phyloP scores from a whole-genome alignment of 2,329 filamentous ascomycete genomes.

The Dendrostoma leiphaemia region DNA sequence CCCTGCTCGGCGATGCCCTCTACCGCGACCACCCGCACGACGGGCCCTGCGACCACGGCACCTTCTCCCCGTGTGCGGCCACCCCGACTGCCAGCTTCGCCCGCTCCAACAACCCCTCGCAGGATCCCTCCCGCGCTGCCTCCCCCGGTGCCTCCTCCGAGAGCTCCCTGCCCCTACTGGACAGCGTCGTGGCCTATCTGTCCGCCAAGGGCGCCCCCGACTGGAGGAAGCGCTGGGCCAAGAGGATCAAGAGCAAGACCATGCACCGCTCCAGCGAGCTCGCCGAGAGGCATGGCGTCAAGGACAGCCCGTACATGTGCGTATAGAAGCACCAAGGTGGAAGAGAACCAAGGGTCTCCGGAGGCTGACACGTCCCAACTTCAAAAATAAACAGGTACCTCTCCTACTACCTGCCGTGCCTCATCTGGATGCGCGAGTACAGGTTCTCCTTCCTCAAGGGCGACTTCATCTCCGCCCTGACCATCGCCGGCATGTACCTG shows the following conservation, averaged over 20 bases:
- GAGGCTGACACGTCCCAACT: too few species aligned
- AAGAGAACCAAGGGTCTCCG: too few species aligned
- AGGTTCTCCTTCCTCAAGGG: slow-evolving; percentile 77
- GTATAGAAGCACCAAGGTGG: too few species aligned
- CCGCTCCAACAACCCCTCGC: slow-evolving; percentile 29
- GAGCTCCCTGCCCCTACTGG: slow-evolving; percentile 32
- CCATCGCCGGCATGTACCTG: slow-evolving; percentile 98
- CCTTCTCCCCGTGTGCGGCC: slow-evolving; percentile 67
- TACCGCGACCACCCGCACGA: slow-evolving; percentile 39
- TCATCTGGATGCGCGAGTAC: slow-evolving; percentile 91
- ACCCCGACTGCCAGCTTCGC: slow-evolving; percentile 40
- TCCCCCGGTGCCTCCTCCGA: slow-evolving; percentile 28
- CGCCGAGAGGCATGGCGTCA: slow-evolving; percentile 70
- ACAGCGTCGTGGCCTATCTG: slow-evolving; percentile 37
- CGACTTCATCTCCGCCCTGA: slow-evolving; percentile 83
- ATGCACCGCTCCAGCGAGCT: slow-evolving; percentile 72
- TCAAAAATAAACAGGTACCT: too few species aligned
- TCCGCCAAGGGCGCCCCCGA: slow-evolving; percentile 35
- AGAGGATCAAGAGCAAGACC: slow-evolving; percentile 59
- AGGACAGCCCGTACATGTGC: slow-evolving; percentile 72
- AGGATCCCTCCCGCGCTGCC: slow-evolving; percentile 32
- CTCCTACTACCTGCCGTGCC: slow-evolving; percentile 86
- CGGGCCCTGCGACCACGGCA: slow-evolving; percentile 67
- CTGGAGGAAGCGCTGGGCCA: slow-evolving; percentile 50
- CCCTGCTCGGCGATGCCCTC: slow-evolving; percentile 40